These are phyloP conservation scores for Phytophthora fragariaefolia DNA, from an alignment of 352 stramenopile genomes.

Conservation along the genomic window DNA sequence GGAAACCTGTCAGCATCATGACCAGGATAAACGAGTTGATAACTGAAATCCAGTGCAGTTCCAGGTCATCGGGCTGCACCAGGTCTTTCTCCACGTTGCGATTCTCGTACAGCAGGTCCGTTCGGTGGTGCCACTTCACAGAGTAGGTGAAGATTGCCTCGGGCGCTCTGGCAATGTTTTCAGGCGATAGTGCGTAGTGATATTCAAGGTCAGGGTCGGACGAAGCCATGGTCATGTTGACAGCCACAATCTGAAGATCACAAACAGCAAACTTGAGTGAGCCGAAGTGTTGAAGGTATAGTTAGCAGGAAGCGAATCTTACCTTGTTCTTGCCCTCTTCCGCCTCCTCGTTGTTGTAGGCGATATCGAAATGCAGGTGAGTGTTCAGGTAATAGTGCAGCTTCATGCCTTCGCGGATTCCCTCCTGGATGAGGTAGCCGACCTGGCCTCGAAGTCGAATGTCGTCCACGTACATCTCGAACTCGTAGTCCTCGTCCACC, in stretches of 20 bases:
- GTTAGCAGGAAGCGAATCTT: too few relatives aligned
- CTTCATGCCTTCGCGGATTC: conserved; percentile 55
- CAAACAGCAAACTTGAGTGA: not conserved
- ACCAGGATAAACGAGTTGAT: conserved; percentile 99
- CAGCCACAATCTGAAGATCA: conserved; percentile 60
- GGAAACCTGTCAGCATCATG: conserved; percentile 96
- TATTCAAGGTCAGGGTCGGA: conserved; percentile 64
- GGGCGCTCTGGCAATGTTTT: conserved; percentile 47
- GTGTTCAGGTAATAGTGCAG: conserved; percentile 94
- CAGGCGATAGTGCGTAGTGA: conserved; percentile 57
- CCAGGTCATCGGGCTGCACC: conserved; percentile 57
- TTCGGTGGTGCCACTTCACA: conserved; percentile 94
- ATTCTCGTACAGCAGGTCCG: conserved; percentile 89
- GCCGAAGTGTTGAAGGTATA: too few relatives aligned
- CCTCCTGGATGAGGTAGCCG: conserved; percentile 86
- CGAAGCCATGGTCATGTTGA: conserved; percentile 73
- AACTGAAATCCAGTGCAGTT: conserved; percentile 98
- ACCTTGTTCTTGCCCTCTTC: conserved; percentile 87
- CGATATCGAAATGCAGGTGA: conserved; percentile 96
- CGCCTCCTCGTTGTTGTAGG: conserved; percentile 90
- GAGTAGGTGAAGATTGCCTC: conserved; percentile 95
- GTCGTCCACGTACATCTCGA: conserved; percentile 99
- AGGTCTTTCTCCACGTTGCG: conserved; percentile 81
- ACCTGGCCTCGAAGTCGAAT: conserved; percentile 97
- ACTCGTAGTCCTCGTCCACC: conserved; percentile 98